A percentile compares a stretch with the other conserved stretches of the same genome.
Conservation (phyloP, 345 rosid species). For the Ailanthus altissimus region DNA sequence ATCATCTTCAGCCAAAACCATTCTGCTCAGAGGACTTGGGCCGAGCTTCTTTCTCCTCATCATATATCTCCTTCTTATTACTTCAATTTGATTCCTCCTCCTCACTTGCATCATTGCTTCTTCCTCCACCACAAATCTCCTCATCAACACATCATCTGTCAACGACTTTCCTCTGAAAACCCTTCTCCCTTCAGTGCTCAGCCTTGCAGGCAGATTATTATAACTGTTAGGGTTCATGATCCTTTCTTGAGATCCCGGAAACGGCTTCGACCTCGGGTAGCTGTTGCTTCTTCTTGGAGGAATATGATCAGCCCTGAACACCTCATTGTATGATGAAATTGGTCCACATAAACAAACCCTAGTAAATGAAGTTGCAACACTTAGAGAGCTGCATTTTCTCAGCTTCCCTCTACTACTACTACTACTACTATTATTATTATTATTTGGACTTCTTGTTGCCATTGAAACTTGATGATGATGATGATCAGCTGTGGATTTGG, state of each 20-base stretch:
- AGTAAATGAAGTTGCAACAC: constrained; percentile 77
- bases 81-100: constrained; percentile 84
- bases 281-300: constrained; percentile 88
- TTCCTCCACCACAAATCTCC: constrained; percentile 89
- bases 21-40: constrained; percentile 83
- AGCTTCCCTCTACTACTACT: constrained; percentile 42
- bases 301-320: constrained; percentile 55
- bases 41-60: constrained; percentile 77
- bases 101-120: constrained; percentile 86
- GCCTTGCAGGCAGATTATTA: constrained; percentile 31
- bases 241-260: constrained; percentile 15
- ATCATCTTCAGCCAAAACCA: constrained; percentile 58
- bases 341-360: constrained; percentile 91
- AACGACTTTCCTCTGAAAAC: constrained; percentile 86
- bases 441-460: neutral
- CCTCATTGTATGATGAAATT: constrained; percentile 85
- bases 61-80: constrained; percentile 61
- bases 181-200: constrained; percentile 67
- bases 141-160: constrained; percentile 85
- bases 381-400: constrained; percentile 72
- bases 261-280: constrained; percentile 73
- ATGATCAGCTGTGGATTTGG: constrained; percentile 28
- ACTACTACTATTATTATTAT: constrained; percentile 21
- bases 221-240: constrained; percentile 26
- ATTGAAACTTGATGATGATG: neutral